phyloP scores from a whole-genome alignment of 148 eudicot genomes.

The Polygonum aviculare region DNA sequence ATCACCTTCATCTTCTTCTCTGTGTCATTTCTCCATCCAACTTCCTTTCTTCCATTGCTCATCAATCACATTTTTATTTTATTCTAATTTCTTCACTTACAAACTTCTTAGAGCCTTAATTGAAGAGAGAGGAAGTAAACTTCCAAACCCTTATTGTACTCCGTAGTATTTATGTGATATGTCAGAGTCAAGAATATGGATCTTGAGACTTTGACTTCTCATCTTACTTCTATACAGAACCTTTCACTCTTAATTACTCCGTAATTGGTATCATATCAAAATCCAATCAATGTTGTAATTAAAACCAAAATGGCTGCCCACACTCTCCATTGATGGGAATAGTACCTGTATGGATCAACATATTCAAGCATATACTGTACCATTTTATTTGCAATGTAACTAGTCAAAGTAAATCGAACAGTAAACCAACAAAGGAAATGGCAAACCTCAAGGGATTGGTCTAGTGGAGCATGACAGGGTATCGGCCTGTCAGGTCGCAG shows the following conservation, averaged over 20 bases:
- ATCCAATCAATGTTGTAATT: neutral
- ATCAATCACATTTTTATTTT: neutral
- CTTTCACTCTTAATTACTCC: neutral
- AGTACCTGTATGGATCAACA: too few relatives aligned
- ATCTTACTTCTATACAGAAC: neutral
- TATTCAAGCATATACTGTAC: too few relatives aligned
- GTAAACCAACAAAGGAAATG: too few relatives aligned
- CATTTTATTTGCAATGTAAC: too few relatives aligned
- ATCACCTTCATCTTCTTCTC: neutral
- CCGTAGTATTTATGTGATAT: neutral
- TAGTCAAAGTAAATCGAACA: too few relatives aligned
- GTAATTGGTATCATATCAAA: neutral
- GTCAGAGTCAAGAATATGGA: neutral
- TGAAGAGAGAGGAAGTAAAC: neutral
- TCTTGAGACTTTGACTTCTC: constrained; percentile 1
- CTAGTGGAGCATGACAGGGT: too few relatives aligned
- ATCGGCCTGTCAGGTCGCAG: too few relatives aligned
- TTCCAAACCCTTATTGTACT: neutral
- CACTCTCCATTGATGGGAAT: too few relatives aligned
- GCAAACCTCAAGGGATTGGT: too few relatives aligned
- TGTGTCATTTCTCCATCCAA: neutral
- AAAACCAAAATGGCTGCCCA: neutral
- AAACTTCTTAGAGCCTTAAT: neutral
- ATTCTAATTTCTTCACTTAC: neutral
- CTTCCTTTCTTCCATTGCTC: neutral